Evolutionary conservation across 192 early-diverging fungal species (phyloP).

Genomic region (Jimgerdemannia flammicorona): DNA sequence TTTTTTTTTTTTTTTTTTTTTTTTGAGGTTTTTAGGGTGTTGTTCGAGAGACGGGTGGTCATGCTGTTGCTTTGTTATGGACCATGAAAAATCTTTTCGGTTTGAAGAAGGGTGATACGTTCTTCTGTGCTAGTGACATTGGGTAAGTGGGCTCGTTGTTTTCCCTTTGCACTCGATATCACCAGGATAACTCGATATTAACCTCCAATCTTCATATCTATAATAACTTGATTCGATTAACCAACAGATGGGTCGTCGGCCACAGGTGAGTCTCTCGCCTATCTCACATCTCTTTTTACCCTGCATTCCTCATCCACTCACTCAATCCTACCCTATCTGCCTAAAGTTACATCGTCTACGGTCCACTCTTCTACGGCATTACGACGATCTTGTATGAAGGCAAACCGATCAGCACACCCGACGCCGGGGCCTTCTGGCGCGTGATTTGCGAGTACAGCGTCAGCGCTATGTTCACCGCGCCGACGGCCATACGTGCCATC

Average conservation of each 20-base stretch:
- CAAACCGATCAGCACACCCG: slow-evolving; percentile 78
- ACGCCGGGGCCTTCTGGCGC: slow-evolving; percentile 79
- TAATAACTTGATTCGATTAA: background rate
- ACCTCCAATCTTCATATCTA: background rate
- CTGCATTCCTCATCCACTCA: background rate
- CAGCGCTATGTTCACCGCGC: slow-evolving; percentile 75
- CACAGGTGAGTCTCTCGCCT: slow-evolving; percentile 36
- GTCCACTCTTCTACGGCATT: slow-evolving; percentile 71
- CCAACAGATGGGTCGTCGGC: slow-evolving; percentile 71
- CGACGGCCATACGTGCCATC: slow-evolving; percentile 82
- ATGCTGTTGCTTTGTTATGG: slow-evolving; percentile 67
- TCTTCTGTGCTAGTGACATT: slow-evolving; percentile 82
- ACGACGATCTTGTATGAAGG: slow-evolving; percentile 84
- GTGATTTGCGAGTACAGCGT: slow-evolving; percentile 74
- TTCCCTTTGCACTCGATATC: background rate
- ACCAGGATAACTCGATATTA: background rate
- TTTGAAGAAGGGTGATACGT: slow-evolving; percentile 64
- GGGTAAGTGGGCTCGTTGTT: slow-evolving; percentile 31
- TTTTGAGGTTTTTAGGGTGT: slow-evolving; percentile 34
- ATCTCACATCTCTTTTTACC: background rate
- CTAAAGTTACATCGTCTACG: slow-evolving; percentile 73
- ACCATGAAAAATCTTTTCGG: slow-evolving; percentile 73
- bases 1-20: too few species aligned
- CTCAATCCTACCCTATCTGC: background rate
- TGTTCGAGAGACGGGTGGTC: slow-evolving; percentile 57